Evolutionary conservation across 352 stramenopile genomes (phyloP), one percentile per base, ranked within the genome.

Genomic region (Globisporangium yorkense): DNA sequence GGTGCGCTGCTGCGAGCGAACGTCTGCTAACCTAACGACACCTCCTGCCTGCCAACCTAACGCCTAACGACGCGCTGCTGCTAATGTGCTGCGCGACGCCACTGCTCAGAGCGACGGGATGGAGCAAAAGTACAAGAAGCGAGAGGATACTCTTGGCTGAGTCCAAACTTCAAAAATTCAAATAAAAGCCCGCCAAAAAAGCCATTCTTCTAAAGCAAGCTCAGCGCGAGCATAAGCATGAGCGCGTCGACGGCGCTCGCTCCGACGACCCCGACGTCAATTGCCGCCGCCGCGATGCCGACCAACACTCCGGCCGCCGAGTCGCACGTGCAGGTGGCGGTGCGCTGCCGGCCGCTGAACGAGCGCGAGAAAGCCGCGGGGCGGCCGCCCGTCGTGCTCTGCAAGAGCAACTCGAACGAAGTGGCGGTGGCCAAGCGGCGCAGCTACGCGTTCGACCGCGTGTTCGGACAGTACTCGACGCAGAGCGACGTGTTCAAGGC

Each of bases 401-500:
- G 88, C 66, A 90, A 96, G 52, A 71, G 80, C 35, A 80, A 97
- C 56, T 71, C 80, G 48, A 87, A 88, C 66, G 81, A 96, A 54
- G 69, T 98, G 50, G 72, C 83, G 27, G 76, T 97, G 50, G 59
- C 83, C 31, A 96, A 96, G 73, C 81, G 84, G 65, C 95, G 93
- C 60, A 97, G 72, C 55, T 98, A 97, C 72, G 75, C 71, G 37
- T 97, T 96, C 58, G 91, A 98, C 75, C 86, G 89, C 41, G 92
- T 98, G 7, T 98, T 96, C 65, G 88, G 89, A 16, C 88, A 95
- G 58, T 99, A 98, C 72, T 97, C 92, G 47, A 97, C 92, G 16
- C 97, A 99, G 70, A 92, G 98, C 61, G 96, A 99, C 65, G 92
- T 99, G 1, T 99, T 99, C 70, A 84, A 90, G 35, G 63, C 75